Base-by-base conservation (phyloP, 805 yeast genomes). In the Barnettozyma pratensis region DNA sequence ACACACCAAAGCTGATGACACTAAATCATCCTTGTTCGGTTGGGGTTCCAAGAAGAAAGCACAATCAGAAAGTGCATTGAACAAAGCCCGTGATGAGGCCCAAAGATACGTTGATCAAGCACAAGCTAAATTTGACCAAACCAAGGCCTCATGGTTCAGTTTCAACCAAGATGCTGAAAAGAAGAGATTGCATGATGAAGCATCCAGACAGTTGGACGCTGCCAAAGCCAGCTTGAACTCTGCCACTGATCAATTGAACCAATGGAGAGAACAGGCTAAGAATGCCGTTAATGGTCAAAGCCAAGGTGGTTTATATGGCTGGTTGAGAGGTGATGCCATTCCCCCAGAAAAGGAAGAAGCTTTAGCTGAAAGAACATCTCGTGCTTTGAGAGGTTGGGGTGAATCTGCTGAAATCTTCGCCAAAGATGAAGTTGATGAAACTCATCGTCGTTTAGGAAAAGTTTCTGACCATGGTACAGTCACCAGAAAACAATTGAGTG, bases 381-480 rank as follows among this genome's bases (percentile, higher is more conserved):
- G 59, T 29, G 64, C 74, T 0, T 61, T 72, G 8, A 63, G 69
- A 46, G 79, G 78, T 4, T 74, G 77, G 76, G 77, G 79, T 19
- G 73, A 71, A 42, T 58, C 63, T 42, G 79, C 78, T 5, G 61
- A 68, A 10, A 67, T 63, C 34, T 66, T 72, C 49, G 72, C 80
- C 1, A 59, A 62, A 12, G 80, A 75, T 27, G 73, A 73, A 52
- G 60, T 66, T 14, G 62, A 63, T 5, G 55, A 54, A 14, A 53
- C 54, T 9, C 51, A 39, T 14, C 29, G 42, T 30, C 42, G 44
- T n/a, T 44, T 46, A 30, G 37, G 44, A 14, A 19, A 32, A 4
- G 39, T 38, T 12, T 31, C 48, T 31, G 50, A 51, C 14, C 35
- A 46, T 14, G 44, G 39, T 40, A 34, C 41, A 14, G 45, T 44